phyloP scores from a whole-genome alignment of 2,329 filamentous ascomycete species.

The Fusarium azukiicola region DNA sequence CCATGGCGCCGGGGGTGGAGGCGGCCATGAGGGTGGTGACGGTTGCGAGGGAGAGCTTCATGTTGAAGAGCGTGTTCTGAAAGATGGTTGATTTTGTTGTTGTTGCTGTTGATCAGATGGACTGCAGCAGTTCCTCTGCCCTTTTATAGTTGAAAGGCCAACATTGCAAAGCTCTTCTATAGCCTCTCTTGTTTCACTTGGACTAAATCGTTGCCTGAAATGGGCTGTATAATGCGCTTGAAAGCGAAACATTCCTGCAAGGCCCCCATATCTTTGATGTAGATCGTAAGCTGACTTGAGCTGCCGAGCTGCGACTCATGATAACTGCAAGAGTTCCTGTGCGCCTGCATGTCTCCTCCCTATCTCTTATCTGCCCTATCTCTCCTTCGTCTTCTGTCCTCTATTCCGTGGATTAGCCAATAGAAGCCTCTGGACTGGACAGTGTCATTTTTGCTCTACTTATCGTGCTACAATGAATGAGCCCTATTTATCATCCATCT shows the following conservation, averaged over 20 bases:
- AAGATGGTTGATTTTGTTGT: background rate
- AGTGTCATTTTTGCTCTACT: too few species aligned
- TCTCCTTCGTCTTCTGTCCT: background rate
- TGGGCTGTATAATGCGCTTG: background rate
- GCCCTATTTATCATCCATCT: too few species aligned
- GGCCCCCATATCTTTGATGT: background rate
- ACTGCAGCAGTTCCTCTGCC: background rate
- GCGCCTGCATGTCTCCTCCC: rapidly evolving
- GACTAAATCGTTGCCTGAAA: background rate
- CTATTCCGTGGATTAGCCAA: too few species aligned
- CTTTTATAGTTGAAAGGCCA: background rate
- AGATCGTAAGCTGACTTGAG: slow-evolving; percentile 2
- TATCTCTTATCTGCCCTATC: background rate
- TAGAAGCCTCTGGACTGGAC: too few species aligned
- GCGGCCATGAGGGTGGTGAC: background rate
- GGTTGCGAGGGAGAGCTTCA: slow-evolving; percentile 12
- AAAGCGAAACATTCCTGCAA: background rate
- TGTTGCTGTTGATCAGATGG: background rate
- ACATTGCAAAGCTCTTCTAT: too few species aligned
- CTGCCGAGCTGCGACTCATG: background rate
- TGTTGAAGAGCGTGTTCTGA: background rate
- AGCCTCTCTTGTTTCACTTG: background rate
- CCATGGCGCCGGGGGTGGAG: background rate
- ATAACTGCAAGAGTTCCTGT: background rate
- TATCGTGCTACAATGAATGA: too few species aligned